Evolutionary conservation across 176 grass and related monocot genomes (phyloP).

Genomic region (Carex kokanica): DNA sequence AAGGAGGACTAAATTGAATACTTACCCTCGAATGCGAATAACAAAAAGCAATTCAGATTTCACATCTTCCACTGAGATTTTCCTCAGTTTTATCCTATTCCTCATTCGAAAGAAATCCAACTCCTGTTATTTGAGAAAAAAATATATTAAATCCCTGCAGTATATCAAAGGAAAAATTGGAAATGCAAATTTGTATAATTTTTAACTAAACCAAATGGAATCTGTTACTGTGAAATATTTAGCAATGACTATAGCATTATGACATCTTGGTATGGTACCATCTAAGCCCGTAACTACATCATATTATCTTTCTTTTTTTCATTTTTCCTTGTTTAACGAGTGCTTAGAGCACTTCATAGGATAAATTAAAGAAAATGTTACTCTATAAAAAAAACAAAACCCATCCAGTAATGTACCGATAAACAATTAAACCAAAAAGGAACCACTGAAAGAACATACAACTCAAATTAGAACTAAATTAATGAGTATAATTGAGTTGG

Average conservation of each 20-base stretch:
- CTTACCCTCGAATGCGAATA: slow-evolving; percentile 81
- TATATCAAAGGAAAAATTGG: neutral
- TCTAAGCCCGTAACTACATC: neutral
- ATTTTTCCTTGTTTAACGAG: neutral
- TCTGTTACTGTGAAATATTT: neutral
- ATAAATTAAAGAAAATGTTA: neutral
- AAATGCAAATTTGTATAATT: neutral
- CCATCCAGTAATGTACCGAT: neutral
- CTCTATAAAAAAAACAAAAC: too few relatives aligned
- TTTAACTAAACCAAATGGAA: neutral
- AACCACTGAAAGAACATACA: neutral
- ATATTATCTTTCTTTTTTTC: neutral
- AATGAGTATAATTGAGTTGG: neutral
- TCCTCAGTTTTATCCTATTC: slow-evolving; percentile 61
- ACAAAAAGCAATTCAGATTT: slow-evolving; percentile 69
- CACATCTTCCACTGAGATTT: slow-evolving; percentile 31
- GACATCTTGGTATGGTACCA: neutral
- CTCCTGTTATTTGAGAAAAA: slow-evolving; percentile 36
- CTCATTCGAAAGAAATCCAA: slow-evolving; percentile 64
- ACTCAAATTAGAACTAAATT: neutral
- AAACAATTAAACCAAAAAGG: neutral
- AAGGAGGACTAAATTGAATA: neutral
- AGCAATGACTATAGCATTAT: neutral
- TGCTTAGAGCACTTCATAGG: too few relatives aligned
- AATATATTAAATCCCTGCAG: neutral